phyloP scores from a whole-genome alignment of 192 early-diverging fungal genomes.

The Coemansia javaensis region DNA sequence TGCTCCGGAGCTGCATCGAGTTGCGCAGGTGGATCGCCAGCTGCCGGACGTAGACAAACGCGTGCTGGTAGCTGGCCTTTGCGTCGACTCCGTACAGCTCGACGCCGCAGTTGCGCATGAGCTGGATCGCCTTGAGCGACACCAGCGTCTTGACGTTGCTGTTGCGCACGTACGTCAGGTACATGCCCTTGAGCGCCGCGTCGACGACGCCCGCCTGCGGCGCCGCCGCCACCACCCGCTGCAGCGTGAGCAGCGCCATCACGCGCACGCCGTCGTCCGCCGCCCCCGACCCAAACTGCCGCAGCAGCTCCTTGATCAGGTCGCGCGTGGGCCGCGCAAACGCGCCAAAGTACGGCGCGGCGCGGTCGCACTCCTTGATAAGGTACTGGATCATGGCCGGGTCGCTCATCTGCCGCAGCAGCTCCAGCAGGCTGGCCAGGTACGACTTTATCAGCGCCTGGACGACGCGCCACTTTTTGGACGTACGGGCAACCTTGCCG shows the following conservation, averaged over 20 bases:
- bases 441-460: slow-evolving; percentile 81
- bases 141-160: slow-evolving; percentile 73
- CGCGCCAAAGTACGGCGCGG: slow-evolving; percentile 71
- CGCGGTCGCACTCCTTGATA: slow-evolving; percentile 73
- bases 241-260: slow-evolving; percentile 77
- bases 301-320: slow-evolving; percentile 59
- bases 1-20: slow-evolving; percentile 78
- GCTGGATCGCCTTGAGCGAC: slow-evolving; percentile 77
- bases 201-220: slow-evolving; percentile 60
- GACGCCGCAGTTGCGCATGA: slow-evolving; percentile 91
- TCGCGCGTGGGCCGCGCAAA: slow-evolving; percentile 79
- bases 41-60: slow-evolving; percentile 89
- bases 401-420: slow-evolving; percentile 81
- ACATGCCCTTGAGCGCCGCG: slow-evolving; percentile 71
- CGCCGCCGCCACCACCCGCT: slow-evolving; percentile 58
- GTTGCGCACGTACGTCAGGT: slow-evolving; percentile 73
- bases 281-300: slow-evolving; percentile 51
- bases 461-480: slow-evolving; percentile 68
- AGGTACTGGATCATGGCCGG: slow-evolving; percentile 78
- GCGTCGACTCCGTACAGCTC: slow-evolving; percentile 80
- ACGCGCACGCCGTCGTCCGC: slow-evolving; percentile 71
- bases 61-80: slow-evolving; percentile 83
- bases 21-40: slow-evolving; percentile 87
- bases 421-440: slow-evolving; percentile 63
- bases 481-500: slow-evolving; percentile 25